phyloP scores from a whole-genome alignment of 306 rosid genomes.

The Adenanthera pavonina region DNA sequence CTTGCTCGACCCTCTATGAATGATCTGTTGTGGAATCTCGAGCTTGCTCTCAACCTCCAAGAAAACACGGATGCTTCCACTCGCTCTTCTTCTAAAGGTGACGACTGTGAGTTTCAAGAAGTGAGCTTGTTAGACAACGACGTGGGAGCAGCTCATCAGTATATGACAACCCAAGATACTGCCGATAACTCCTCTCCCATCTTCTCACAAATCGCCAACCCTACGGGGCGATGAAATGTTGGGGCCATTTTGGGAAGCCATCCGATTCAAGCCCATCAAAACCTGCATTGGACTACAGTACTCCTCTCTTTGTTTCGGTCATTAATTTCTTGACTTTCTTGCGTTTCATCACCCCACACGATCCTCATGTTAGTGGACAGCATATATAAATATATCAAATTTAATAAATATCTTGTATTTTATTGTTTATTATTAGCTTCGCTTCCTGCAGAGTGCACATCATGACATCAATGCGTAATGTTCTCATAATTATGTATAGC shows the following conservation, averaged over 20 bases:
- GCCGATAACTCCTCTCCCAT: conserved; percentile 35
- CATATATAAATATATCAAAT: not conserved
- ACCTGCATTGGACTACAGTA: not conserved
- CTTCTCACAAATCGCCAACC: conserved; percentile 49
- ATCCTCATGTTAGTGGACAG: not conserved
- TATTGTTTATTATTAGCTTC: not conserved
- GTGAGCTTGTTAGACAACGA: conserved; percentile 31
- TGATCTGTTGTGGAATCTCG: conserved; percentile 63
- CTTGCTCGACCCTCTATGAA: conserved; percentile 60
- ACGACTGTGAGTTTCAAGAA: conserved; percentile 38
- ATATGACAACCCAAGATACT: conserved; percentile 25
- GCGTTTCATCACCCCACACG: not conserved
- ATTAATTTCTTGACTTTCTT: not conserved
- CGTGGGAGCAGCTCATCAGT: conserved; percentile 32
- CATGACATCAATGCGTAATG: not conserved
- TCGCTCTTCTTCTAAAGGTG: not conserved
- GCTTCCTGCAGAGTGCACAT: not conserved
- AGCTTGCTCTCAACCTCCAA: conserved; percentile 57
- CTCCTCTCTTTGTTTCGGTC: conserved; percentile 1
- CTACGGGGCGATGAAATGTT: conserved; percentile 41
- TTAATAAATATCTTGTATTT: not conserved
- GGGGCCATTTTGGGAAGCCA: conserved; percentile 13
- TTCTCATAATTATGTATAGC: not conserved
- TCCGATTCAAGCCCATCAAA: not conserved
- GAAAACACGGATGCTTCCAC: conserved; percentile 25